Evolutionary conservation across 2,329 filamentous ascomycete species (phyloP).

Genomic region (Aureobasidium leucospermi): DNA sequence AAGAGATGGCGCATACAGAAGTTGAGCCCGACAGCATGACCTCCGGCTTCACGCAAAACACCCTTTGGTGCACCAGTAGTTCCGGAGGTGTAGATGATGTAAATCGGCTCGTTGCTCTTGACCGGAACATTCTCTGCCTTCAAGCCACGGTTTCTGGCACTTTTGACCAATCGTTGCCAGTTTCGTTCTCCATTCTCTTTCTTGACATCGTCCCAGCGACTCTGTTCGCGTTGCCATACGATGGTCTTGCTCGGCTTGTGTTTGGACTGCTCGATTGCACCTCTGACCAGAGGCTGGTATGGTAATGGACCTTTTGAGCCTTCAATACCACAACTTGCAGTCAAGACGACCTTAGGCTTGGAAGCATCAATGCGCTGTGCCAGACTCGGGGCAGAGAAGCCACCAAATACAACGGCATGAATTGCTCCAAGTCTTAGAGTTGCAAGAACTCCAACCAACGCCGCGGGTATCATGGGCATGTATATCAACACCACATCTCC

Average conservation of each 20-base stretch:
- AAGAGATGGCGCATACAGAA: conserved; percentile 79
- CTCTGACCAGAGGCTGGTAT: conserved; percentile 72
- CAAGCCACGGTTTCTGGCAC: conserved; percentile 58
- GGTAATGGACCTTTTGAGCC: conserved; percentile 69
- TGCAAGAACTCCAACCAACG: conserved; percentile 79
- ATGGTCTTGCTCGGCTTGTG: conserved; percentile 68
- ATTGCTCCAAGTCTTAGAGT: conserved; percentile 75
- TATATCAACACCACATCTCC: conserved; percentile 88
- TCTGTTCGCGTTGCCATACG: conserved; percentile 76
- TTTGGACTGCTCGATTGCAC: conserved; percentile 58
- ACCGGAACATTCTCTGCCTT: conserved; percentile 71
- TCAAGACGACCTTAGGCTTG: conserved; percentile 67
- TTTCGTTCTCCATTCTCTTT: conserved; percentile 63
- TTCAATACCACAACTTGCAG: conserved; percentile 87
- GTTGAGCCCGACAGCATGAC: conserved; percentile 78
- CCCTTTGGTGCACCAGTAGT: conserved; percentile 81
- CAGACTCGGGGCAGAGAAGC: conserved; percentile 73
- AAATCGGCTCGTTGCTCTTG: conserved; percentile 69
- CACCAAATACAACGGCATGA: conserved; percentile 88
- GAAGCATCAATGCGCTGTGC: conserved; percentile 85
- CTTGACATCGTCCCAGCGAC: conserved; percentile 64
- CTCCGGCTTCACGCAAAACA: conserved; percentile 72
- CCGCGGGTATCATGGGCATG: conserved; percentile 94
- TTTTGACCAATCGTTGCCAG: conserved; percentile 72
- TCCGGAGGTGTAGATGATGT: conserved; percentile 82